A percentile compares a stretch with the other conserved stretches of the same genome.
phyloP scores from a whole-genome alignment of 106 monocot genomes.

The Dendrobium catenatum region DNA sequence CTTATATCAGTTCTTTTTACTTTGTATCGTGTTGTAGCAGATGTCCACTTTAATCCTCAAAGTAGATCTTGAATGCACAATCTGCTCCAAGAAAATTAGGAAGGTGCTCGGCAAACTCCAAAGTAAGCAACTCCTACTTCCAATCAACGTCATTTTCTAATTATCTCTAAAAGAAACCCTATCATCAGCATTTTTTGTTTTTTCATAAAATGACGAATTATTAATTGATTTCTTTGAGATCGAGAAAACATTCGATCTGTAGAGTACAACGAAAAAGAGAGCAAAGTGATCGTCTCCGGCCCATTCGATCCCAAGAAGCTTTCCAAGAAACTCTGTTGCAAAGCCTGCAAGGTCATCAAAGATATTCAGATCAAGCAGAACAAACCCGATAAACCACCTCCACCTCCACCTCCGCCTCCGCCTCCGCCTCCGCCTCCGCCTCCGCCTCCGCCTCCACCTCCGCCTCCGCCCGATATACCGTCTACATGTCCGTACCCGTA shows the following conservation, averaged over 20 bases:
- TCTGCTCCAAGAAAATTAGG: slow-evolving; percentile 25
- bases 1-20: too few species aligned
- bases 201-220: not conserved
- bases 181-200: too few species aligned
- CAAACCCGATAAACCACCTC: too few species aligned
- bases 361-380: slow-evolving; percentile 30
- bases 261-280: slow-evolving; percentile 41
- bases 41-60: slow-evolving; percentile 11
- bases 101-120: slow-evolving; percentile 22
- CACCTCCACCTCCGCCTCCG: not conserved
- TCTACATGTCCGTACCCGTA: not conserved
- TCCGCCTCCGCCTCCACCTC: too few species aligned
- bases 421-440: too few species aligned
- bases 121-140: slow-evolving; percentile 7
- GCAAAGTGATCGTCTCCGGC: slow-evolving; percentile 26
- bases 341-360: slow-evolving; percentile 50
- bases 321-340: slow-evolving; percentile 43
- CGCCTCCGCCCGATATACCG: not conserved
- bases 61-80: slow-evolving; percentile 22
- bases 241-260: slow-evolving; percentile 22
- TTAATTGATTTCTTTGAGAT: not conserved
- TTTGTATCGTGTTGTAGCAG: too few species aligned
- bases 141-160: not conserved
- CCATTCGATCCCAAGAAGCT: slow-evolving; percentile 30
- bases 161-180: not conserved